phyloP scores from a whole-genome alignment of 2,329 filamentous ascomycete genomes.

The Aspergillus chevalieri region DNA sequence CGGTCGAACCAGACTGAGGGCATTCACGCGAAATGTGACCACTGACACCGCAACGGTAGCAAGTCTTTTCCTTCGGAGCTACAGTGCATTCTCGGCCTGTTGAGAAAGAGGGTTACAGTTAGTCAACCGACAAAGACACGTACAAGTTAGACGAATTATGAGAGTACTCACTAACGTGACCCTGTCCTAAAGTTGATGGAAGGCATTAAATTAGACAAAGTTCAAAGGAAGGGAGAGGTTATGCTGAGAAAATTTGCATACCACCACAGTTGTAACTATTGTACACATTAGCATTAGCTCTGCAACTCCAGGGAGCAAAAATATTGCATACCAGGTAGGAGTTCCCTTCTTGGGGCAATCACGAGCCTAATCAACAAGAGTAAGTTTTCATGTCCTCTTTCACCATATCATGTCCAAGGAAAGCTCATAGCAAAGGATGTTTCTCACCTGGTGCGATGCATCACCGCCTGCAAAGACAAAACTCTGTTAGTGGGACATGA shows the following conservation, averaged over 20 bases:
- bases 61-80: slow-evolving; percentile 75
- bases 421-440: not conserved
- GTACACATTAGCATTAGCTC: slow-evolving; percentile 5
- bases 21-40: slow-evolving; percentile 87
- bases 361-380: slow-evolving; percentile 54
- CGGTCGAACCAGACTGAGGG: slow-evolving; percentile 43
- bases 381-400: slow-evolving; percentile 10
- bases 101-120: slow-evolving; percentile 12
- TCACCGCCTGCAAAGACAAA: slow-evolving; percentile 59
- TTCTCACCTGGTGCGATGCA: slow-evolving; percentile 64
- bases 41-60: slow-evolving; percentile 62
- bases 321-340: slow-evolving; percentile 64
- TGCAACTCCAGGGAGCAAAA: slow-evolving; percentile 1
- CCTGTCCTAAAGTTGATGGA: slow-evolving; percentile 44
- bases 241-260: slow-evolving; percentile 39
- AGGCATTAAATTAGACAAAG: slow-evolving; percentile 4
- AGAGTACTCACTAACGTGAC: slow-evolving; percentile 66
- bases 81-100: slow-evolving; percentile 83
- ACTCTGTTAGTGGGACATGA: not conserved
- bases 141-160: slow-evolving; percentile 1
- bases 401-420: slow-evolving; percentile 9
- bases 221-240: not conserved
- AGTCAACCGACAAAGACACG: not conserved
- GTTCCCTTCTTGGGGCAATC: slow-evolving; percentile 81
- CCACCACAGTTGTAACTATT: slow-evolving; percentile 74